Evolutionary conservation across 2,329 filamentous ascomycete species (phyloP).

Genomic region (Colletotrichum tamarilloi): DNA sequence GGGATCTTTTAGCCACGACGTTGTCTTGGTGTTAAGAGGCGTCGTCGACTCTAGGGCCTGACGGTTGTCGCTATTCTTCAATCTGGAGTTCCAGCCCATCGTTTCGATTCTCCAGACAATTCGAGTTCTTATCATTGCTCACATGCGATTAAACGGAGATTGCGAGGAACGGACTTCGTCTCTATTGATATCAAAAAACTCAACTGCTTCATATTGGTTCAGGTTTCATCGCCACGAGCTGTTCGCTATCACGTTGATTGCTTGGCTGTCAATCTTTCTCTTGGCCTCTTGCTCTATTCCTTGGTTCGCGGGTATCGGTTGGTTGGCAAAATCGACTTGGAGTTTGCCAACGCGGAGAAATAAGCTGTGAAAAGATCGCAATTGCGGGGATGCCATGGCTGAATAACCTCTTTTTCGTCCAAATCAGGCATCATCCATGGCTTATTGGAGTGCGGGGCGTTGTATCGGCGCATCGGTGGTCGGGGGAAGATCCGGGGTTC

Average conservation of each 20-base stretch:
- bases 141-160: too few species aligned
- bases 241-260: background rate
- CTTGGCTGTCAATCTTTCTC: background rate
- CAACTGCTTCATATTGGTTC: too few species aligned
- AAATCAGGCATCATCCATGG: background rate
- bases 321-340: constrained; percentile 15
- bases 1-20: constrained; percentile 11
- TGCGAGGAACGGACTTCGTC: too few species aligned
- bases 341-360: background rate
- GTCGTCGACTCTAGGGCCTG: constrained; percentile 28
- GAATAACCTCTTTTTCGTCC: background rate
- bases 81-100: constrained; percentile 25
- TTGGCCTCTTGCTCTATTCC: background rate
- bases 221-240: too few species aligned
- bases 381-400: constrained; percentile 18
- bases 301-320: background rate
- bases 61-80: constrained; percentile 21
- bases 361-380: background rate
- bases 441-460: background rate
- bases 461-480: constrained; percentile 5
- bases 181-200: too few species aligned
- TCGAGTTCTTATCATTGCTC: too few species aligned
- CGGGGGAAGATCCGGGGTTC: constrained; percentile 24
- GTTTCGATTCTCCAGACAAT: background rate
- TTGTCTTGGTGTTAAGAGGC: constrained; percentile 20